phyloP scores from a whole-genome alignment of 140 eudicot genomes.

The Flaveria floridana region DNA sequence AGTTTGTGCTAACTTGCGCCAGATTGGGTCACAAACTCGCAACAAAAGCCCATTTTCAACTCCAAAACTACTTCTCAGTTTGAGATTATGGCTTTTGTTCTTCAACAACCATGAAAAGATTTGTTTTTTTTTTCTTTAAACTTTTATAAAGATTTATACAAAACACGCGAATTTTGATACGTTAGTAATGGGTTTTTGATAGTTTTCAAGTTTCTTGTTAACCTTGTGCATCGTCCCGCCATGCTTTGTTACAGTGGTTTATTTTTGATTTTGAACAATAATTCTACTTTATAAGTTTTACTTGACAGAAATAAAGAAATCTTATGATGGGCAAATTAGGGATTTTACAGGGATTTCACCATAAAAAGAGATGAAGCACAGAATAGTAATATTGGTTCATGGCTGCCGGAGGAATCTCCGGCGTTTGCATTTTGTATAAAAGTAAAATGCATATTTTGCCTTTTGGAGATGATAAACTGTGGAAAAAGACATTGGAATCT shows the following conservation, averaged over 20 bases:
- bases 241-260: conserved; percentile 25
- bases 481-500: conserved; percentile 5
- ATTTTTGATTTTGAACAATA: conserved; percentile 13
- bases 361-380: conserved; percentile 25
- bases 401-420: background rate
- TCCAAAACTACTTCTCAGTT: background rate
- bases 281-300: background rate
- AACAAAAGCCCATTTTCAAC: conserved; percentile 29
- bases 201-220: conserved; percentile 15
- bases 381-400: conserved; percentile 1
- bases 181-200: background rate
- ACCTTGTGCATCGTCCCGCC: conserved; percentile 33
- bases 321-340: conserved; percentile 27
- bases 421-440: background rate
- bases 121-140: background rate
- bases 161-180: conserved; percentile 8
- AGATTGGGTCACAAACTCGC: conserved; percentile 4
- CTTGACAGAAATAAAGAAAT: background rate
- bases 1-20: conserved; percentile 26
- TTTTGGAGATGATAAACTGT: conserved; percentile 19
- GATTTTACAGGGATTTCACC: background rate
- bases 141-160: background rate
- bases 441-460: background rate
- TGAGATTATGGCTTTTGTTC: background rate
- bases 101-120: conserved; percentile 24